Conservation (phyloP, 805 yeast species). For the Candida silvicultrix region DNA sequence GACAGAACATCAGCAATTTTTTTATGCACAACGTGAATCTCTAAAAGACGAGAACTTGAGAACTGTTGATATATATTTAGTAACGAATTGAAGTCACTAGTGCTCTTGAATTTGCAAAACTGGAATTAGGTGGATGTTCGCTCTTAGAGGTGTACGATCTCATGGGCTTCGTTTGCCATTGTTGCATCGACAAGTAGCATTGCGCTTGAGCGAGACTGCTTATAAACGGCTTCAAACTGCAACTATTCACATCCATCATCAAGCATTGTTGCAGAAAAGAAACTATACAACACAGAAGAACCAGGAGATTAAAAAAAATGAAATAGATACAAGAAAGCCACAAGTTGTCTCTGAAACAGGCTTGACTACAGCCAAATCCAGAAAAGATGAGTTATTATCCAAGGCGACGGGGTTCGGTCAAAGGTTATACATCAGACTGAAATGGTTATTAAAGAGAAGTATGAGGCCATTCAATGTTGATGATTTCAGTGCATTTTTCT, state of each 20-base stretch:
- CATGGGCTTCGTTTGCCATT: background rate
- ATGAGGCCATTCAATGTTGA: slow-evolving; percentile 87
- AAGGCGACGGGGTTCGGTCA: slow-evolving; percentile 34
- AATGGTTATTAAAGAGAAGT: slow-evolving; percentile 72
- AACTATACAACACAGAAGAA: background rate
- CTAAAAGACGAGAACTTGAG: background rate
- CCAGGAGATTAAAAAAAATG: too few relatives aligned
- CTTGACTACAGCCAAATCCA: slow-evolving; percentile 12
- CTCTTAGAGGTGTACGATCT: background rate
- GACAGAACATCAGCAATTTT: background rate
- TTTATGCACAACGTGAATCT: background rate
- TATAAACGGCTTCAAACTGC: background rate
- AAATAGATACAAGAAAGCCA: background rate
- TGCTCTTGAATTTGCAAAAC: too few relatives aligned
- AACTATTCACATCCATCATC: background rate
- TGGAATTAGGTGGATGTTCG: background rate
- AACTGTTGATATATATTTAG: too few relatives aligned
- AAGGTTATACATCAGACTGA: slow-evolving; percentile 41
- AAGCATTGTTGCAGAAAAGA: background rate
- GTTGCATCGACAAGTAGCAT: background rate
- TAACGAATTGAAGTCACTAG: too few relatives aligned
- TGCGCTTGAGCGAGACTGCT: background rate
- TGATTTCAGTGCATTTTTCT: slow-evolving; percentile 82
- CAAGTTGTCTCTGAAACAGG: too few relatives aligned
- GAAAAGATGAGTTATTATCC: slow-evolving; percentile 34